Evolutionary conservation across 352 stramenopile genomes (phyloP).

Genomic region (Phytophthora pseudosyringae): DNA sequence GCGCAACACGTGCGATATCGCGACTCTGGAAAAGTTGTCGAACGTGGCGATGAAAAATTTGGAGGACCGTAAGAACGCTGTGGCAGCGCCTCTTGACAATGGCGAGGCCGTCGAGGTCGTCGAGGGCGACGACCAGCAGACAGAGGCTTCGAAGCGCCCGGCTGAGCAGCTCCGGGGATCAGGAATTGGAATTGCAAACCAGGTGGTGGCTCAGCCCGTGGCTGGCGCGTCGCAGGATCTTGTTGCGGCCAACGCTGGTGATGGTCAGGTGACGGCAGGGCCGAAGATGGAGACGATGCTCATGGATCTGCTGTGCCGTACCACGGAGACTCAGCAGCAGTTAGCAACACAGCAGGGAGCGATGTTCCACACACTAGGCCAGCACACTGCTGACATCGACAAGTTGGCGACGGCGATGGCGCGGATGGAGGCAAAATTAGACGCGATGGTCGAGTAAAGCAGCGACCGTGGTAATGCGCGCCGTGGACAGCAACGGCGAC

Average conservation of each 20-base stretch:
- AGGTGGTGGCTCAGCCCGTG: conserved; percentile 69
- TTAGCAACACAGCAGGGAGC: conserved; percentile 90
- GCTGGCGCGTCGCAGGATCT: conserved; percentile 75
- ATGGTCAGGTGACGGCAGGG: conserved; percentile 82
- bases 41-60: conserved; percentile 92
- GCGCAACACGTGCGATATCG: conserved; percentile 85
- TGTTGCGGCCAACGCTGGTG: conserved; percentile 79
- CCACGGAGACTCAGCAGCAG: conserved; percentile 90
- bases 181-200: conserved; percentile 81
- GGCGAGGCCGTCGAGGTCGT: conserved; percentile 48
- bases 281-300: conserved; percentile 93
- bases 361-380: conserved; percentile 92
- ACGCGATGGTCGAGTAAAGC: conserved; percentile 78
- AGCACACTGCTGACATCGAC: conserved; percentile 91
- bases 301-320: conserved; percentile 89
- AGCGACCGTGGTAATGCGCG: conserved; percentile 31
- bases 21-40: conserved; percentile 87
- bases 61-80: conserved; percentile 89
- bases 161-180: conserved; percentile 60
- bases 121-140: conserved; percentile 29
- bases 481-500: conserved; percentile 29
- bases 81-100: conserved; percentile 68
- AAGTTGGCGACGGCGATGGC: conserved; percentile 85
- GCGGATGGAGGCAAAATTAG: conserved; percentile 92
- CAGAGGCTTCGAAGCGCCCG: conserved; percentile 38